phyloP scores from a whole-genome alignment of 768 basidiomycete species.

The Dacryopinax spathularia region DNA sequence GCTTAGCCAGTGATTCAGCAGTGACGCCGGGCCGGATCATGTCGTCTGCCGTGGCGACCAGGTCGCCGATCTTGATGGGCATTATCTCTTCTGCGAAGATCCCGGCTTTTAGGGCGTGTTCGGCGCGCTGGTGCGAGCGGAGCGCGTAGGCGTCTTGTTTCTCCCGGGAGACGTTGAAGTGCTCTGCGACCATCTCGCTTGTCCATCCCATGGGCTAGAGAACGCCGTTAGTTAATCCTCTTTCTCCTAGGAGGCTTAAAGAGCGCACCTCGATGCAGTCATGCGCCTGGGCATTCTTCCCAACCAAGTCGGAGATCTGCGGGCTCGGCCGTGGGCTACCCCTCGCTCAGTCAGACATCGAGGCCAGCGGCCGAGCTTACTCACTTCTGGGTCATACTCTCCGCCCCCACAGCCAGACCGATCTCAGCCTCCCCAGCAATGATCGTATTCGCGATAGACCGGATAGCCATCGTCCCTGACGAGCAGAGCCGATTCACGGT shows the following conservation, averaged over 20 bases:
- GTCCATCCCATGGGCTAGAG: constrained; percentile 63
- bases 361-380: no score
- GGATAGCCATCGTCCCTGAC: constrained; percentile 87
- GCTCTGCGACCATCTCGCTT: constrained; percentile 33
- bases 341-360: no score
- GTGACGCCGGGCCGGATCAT: constrained; percentile 79
- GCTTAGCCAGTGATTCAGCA: constrained; percentile 51
- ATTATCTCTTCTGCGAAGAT: constrained; percentile 80
- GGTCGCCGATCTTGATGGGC: constrained; percentile 62
- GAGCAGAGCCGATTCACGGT: constrained; percentile 89
- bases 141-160: constrained; percentile 84
- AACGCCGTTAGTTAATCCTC: neutral
- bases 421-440: constrained; percentile 68
- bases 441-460: constrained; percentile 75
- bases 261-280: constrained; percentile 55
- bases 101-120: constrained; percentile 51
- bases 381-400: constrained; percentile 72
- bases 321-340: constrained; percentile 62
- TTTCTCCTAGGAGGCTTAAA: no score
- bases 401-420: constrained; percentile 70
- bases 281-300: constrained; percentile 45
- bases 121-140: constrained; percentile 72
- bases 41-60: constrained; percentile 58
- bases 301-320: constrained; percentile 43
- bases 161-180: constrained; percentile 47